phyloP scores from a whole-genome alignment of 345 rosid genomes.

The Pistacia atlantica region DNA sequence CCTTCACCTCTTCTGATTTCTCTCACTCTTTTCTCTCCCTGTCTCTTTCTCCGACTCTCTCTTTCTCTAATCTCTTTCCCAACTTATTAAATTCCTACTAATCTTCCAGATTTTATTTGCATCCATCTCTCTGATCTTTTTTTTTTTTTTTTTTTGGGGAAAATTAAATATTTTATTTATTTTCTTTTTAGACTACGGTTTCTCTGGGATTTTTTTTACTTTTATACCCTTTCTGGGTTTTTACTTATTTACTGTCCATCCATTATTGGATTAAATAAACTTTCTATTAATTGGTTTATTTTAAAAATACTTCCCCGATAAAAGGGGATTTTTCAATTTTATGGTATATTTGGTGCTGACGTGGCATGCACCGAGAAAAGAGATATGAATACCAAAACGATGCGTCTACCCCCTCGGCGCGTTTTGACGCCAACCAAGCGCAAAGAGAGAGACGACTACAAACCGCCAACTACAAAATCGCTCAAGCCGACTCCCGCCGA shows the following conservation, averaged over 20 bases:
- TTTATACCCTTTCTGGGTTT: conserved; percentile 15
- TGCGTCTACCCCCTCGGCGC: conserved; percentile 91
- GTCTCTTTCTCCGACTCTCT: neutral
- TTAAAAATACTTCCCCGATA: neutral
- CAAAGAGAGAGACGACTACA: conserved; percentile 55
- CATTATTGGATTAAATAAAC: neutral
- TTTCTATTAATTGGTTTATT: neutral
- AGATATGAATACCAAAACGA: conserved; percentile 69
- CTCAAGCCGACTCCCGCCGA: conserved; percentile 3
- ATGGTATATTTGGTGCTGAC: conserved; percentile 32
- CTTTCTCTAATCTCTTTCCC: neutral
- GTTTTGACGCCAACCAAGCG: conserved; percentile 67
- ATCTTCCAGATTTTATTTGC: neutral
- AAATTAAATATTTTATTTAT: neutral
- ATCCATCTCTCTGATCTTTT: neutral
- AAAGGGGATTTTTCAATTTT: conserved; percentile 2
- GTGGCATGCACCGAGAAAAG: conserved; percentile 64
- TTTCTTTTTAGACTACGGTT: neutral
- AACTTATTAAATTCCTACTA: neutral
- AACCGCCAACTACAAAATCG: conserved; percentile 24
- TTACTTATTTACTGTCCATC: conserved; percentile 2
- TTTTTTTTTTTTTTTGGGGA: neutral
- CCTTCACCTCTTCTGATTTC: neutral
- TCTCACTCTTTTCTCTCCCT: neutral
- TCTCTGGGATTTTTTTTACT: neutral